These are phyloP conservation scores for Talaromyces trachyspermus DNA, from an alignment of 495 filamentous ascomycete species.

Conservation along the genomic window DNA sequence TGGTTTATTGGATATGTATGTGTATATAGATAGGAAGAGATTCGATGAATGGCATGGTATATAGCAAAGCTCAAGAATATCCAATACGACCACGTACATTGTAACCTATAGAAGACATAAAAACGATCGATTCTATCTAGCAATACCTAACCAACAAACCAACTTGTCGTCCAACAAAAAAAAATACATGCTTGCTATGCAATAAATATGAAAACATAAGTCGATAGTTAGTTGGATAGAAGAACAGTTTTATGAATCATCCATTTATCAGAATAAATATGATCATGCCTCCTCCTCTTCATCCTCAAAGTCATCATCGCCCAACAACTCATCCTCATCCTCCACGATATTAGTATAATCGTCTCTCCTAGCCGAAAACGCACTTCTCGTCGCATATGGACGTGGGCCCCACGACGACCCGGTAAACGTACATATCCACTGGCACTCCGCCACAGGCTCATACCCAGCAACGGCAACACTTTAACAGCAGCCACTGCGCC, in stretches of 20 bases:
- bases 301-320: slow-evolving; percentile 75
- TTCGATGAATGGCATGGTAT: no score
- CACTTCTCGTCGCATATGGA: slow-evolving; percentile 74
- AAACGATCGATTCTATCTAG: no score
- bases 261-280: no score
- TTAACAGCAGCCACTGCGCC: slow-evolving; percentile 67
- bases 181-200: not conserved
- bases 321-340: slow-evolving; percentile 89
- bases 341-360: slow-evolving; percentile 84
- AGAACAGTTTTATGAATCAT: no score
- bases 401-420: slow-evolving; percentile 39
- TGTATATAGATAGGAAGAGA: no score
- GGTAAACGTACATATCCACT: slow-evolving; percentile 34
- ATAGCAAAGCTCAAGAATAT: no score
- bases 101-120: no score
- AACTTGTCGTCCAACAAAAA: not conserved
- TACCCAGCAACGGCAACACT: slow-evolving; percentile 63
- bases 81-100: no score
- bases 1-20: no score
- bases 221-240: no score
- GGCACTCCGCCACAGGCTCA: slow-evolving; percentile 58
- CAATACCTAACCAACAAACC: no score
- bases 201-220: no score
- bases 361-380: slow-evolving; percentile 73
- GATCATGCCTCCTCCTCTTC: slow-evolving; percentile 94